Conservation (phyloP, 805 yeast genomes). For the Lachancea nothofagi region DNA sequence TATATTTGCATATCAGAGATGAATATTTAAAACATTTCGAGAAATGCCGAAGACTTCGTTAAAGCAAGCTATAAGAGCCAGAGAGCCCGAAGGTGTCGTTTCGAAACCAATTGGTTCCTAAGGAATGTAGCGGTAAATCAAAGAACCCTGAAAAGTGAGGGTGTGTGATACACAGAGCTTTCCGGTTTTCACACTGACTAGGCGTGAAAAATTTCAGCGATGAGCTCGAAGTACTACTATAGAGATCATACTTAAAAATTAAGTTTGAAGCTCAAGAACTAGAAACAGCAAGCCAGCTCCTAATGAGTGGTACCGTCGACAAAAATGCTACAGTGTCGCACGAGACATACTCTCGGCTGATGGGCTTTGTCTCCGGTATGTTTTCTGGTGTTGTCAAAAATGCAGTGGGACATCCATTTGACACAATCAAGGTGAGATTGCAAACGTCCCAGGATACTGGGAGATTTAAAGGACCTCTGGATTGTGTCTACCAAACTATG, state of each 20-base stretch:
- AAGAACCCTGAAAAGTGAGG: no score
- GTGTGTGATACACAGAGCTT: background rate
- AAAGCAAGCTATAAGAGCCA: no score
- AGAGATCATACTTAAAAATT: no score
- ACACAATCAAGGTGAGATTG: slow-evolving; percentile 79
- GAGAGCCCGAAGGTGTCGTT: no score
- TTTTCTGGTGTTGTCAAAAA: slow-evolving; percentile 84
- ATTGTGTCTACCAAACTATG: slow-evolving; percentile 69
- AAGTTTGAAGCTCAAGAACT: no score
- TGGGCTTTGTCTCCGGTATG: slow-evolving; percentile 85
- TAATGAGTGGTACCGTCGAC: slow-evolving; percentile 4
- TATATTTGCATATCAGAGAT: no score
- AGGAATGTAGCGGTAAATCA: no score
- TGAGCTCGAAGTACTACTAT: slow-evolving; percentile 2
- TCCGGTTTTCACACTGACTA: background rate
- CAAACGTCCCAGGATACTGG: slow-evolving; percentile 64
- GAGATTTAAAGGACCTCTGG: slow-evolving; percentile 73
- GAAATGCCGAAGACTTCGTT: no score
- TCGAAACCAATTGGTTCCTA: no score
- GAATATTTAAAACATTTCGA: no score
- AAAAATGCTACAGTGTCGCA: slow-evolving; percentile 11
- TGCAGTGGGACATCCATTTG: slow-evolving; percentile 90
- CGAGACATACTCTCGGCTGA: slow-evolving; percentile 28
- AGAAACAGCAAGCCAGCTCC: background rate
- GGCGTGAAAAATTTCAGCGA: slow-evolving; percentile 8